Evolutionary conservation across 2,329 filamentous ascomycete species (phyloP).

Genomic region (Sordariomycetes sp.): DNA sequence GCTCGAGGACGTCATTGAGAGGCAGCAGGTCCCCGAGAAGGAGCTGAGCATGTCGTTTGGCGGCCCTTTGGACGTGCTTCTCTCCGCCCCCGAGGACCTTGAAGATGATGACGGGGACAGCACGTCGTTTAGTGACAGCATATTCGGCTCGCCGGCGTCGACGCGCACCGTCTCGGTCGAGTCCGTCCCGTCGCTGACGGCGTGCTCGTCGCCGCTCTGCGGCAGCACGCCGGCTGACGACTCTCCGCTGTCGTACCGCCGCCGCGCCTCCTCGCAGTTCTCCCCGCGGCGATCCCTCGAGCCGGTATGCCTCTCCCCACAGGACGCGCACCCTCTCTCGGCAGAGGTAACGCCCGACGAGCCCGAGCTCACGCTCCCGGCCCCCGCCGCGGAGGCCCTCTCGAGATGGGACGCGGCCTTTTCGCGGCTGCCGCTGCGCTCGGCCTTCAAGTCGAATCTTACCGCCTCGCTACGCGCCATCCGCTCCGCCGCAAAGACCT

Average conservation of each 20-base stretch:
- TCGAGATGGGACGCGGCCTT: conserved; percentile 14
- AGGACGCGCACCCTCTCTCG: conserved; percentile 37
- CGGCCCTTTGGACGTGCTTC: conserved; percentile 43
- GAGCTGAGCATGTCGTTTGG: conserved; percentile 40
- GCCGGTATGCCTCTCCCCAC: conserved; percentile 37
- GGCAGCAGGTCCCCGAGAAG: conserved; percentile 42
- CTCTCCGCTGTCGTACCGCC: conserved; percentile 11
- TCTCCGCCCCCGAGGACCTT: conserved; percentile 46
- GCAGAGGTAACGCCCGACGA: conserved; percentile 32
- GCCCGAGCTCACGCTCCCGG: conserved; percentile 19
- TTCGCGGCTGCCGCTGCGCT: conserved; percentile 26
- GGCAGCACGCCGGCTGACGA: conserved; percentile 31
- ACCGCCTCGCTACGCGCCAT: conserved; percentile 53
- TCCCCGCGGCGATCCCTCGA: conserved; percentile 33
- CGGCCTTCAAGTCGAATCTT: conserved; percentile 55
- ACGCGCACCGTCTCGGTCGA: conserved; percentile 44
- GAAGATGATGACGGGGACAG: conserved; percentile 27
- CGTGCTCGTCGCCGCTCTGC: conserved; percentile 37
- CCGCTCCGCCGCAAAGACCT: conserved; percentile 48
- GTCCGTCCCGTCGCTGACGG: conserved; percentile 45
- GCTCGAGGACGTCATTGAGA: conserved; percentile 40
- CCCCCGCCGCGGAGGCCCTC: conserved; percentile 3
- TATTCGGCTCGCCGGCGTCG: conserved; percentile 36
- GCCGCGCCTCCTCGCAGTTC: conserved; percentile 15
- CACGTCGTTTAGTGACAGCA: conserved; percentile 33